These are phyloP conservation scores for Lunularia cruciata DNA, from an alignment of 225 moss, liverwort and hornwort genomes.

Conservation along the genomic window DNA sequence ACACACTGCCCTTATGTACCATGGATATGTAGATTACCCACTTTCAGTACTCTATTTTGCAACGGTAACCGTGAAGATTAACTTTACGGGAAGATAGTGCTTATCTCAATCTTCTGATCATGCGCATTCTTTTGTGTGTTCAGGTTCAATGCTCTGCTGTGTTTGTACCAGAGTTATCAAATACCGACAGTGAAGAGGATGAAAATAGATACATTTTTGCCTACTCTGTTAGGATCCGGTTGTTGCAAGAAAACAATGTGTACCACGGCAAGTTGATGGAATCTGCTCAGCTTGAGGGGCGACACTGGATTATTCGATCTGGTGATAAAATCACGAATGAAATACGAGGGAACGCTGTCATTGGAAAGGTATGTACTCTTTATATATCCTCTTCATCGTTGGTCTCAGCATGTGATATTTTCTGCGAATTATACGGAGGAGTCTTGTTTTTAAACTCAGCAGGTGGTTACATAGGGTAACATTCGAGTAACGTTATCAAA, in stretches of 20 bases:
- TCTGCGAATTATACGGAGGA: too few species aligned
- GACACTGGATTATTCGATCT: conserved; percentile 78
- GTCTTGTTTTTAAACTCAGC: too few species aligned
- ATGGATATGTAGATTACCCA: too few species aligned
- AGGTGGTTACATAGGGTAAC: too few species aligned
- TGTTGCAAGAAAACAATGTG: conserved; percentile 48
- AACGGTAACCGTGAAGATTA: too few species aligned
- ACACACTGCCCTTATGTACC: too few species aligned
- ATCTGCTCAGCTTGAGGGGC: conserved; percentile 65
- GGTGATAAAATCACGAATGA: conserved; percentile 47
- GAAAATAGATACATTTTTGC: conserved; percentile 65
- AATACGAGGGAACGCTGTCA: conserved; percentile 69
- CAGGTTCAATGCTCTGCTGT: conserved; percentile 86
- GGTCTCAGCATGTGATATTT: too few species aligned
- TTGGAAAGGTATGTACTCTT: conserved; percentile 69
- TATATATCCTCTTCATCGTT: too few species aligned
- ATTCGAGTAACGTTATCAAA: too few species aligned
- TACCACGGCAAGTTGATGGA: conserved; percentile 39
- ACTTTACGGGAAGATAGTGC: too few species aligned
- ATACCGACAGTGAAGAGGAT: conserved; percentile 36
- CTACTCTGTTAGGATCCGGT: conserved; percentile 79
- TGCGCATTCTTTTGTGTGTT: conserved; percentile 4
- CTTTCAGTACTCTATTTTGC: too few species aligned
- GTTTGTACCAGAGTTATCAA: conserved; percentile 82
- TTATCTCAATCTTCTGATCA: neutral